These are phyloP conservation scores for Lablab purpureus DNA, from an alignment of 306 rosid genomes.

Conservation along the genomic window DNA sequence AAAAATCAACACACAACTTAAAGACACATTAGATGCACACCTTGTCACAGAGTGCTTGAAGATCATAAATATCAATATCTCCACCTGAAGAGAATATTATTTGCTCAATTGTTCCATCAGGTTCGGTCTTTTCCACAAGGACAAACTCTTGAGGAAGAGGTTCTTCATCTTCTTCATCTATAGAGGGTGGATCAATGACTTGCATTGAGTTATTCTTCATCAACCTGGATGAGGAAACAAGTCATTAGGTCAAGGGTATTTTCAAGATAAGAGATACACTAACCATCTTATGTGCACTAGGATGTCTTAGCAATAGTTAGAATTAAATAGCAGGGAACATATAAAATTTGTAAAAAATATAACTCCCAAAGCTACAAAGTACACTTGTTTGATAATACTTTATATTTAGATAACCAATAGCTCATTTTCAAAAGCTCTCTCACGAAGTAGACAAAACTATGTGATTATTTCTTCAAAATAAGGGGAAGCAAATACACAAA, in stretches of 20 bases:
- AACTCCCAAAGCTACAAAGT: not conserved
- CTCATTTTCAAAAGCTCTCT: not conserved
- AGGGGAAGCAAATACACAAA: not conserved
- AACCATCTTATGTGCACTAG: conserved; percentile 27
- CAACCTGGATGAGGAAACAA: conserved; percentile 59
- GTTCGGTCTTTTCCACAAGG: conserved; percentile 81
- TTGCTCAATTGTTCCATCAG: conserved; percentile 84
- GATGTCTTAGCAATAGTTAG: conserved; percentile 14
- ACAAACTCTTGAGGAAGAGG: conserved; percentile 83
- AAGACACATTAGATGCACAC: conserved; percentile 49
- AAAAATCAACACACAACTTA: conserved; percentile 38
- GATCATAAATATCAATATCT: conserved; percentile 88
- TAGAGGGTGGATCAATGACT: conserved; percentile 69
- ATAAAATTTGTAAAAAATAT: not conserved
- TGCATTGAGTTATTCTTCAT: conserved; percentile 70
- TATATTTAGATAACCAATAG: not conserved
- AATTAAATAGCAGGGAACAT: conserved; percentile 16
- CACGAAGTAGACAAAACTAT: not conserved
- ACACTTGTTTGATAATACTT: not conserved
- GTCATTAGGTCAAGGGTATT: not conserved
- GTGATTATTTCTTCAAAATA: not conserved
- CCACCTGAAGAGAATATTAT: conserved; percentile 93
- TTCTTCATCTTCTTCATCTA: conserved; percentile 72
- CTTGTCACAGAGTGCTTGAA: conserved; percentile 93
- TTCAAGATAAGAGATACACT: conserved; percentile 32